Percentiles rank a stretch among this genome's conserved stretches.
Evolutionary conservation across 2,329 filamentous ascomycete species (phyloP).

Genomic region (Aspergillus fructus): DNA sequence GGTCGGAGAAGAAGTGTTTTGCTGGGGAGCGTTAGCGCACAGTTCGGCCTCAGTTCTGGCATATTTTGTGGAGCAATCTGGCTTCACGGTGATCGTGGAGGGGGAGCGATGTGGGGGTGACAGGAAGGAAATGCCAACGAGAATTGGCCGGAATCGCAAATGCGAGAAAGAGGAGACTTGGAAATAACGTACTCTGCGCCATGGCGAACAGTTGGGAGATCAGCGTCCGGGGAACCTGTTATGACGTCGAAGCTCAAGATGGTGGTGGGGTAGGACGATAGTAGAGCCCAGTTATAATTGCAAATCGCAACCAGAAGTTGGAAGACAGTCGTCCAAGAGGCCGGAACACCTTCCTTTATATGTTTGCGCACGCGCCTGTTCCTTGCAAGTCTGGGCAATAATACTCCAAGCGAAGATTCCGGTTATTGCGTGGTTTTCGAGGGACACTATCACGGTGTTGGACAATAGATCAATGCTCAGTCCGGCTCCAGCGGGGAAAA

Average conservation of each 20-base stretch:
- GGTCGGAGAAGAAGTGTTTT: slow-evolving; percentile 90
- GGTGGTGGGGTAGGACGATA: slow-evolving; percentile 9
- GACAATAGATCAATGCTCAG: slow-evolving; percentile 13
- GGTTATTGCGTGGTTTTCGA: slow-evolving; percentile 8
- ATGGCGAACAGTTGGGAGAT: slow-evolving; percentile 26
- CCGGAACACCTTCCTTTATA: slow-evolving; percentile 11
- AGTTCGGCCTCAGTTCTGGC: slow-evolving; percentile 1
- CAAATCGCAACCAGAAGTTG: slow-evolving; percentile 1
- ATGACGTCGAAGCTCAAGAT: slow-evolving; percentile 15
- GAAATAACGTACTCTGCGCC: slow-evolving; percentile 33
- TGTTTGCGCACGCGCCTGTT: neutral
- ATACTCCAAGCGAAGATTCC: slow-evolving; percentile 5
- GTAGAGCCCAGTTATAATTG: neutral
- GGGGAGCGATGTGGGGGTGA: neutral
- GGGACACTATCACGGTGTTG: neutral
- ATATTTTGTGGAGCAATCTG: slow-evolving; percentile 13
- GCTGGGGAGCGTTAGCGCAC: slow-evolving; percentile 30
- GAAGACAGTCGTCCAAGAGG: neutral
- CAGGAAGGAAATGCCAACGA: neutral
- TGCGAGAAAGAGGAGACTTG: neutral
- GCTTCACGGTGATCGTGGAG: slow-evolving; percentile 9
- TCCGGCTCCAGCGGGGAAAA: slow-evolving; percentile 23
- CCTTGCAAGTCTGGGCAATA: slow-evolving; percentile 8
- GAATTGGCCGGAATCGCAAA: neutral
- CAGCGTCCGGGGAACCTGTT: slow-evolving; percentile 6